Percentiles rank a stretch among this genome's conserved stretches.
phyloP scores from a whole-genome alignment of 768 basidiomycete genomes.

The Trametes cubensis region DNA sequence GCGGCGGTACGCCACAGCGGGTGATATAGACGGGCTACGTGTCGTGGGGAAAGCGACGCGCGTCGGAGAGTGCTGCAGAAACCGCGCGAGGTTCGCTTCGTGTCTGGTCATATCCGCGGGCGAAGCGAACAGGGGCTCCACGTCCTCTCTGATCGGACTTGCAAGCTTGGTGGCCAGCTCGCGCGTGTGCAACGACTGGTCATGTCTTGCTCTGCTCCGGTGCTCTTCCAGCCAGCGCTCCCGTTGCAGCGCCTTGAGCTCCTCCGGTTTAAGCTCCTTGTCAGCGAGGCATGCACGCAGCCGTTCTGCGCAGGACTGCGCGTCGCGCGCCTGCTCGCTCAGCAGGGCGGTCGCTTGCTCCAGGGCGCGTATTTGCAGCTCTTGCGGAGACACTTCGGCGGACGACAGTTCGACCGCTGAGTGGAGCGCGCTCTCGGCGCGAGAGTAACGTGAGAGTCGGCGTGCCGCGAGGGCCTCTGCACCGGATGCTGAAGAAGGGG shows the following conservation, averaged over 20 bases:
- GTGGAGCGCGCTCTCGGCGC: conserved; percentile 47
- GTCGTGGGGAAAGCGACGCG: conserved; percentile 8
- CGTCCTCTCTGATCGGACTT: conserved; percentile 2
- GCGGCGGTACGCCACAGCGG: conserved; percentile 3
- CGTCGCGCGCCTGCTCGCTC: conserved; percentile 47
- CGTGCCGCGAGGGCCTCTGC: conserved; percentile 17
- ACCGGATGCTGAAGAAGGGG: conserved; percentile 5
- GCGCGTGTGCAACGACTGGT: conserved; percentile 30
- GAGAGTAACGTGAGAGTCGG: conserved; percentile 45
- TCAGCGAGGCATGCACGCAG: conserved; percentile 43
- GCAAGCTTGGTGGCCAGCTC: conserved; percentile 10
- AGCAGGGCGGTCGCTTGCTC: conserved; percentile 48
- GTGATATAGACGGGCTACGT: neutral
- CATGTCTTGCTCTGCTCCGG: conserved; percentile 40
- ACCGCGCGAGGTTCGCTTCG: conserved; percentile 17
- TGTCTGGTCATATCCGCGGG: conserved; percentile 4
- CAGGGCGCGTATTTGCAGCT: conserved; percentile 52
- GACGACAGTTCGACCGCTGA: conserved; percentile 38
- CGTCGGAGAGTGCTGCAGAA: conserved; percentile 23
- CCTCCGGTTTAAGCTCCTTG: conserved; percentile 36
- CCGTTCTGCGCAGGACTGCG: conserved; percentile 44
- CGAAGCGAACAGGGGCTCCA: conserved; percentile 3
- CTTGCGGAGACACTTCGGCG: conserved; percentile 40
- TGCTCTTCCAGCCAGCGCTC: conserved; percentile 57
- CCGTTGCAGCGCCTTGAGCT: conserved; percentile 43